Evolutionary conservation across 495 filamentous ascomycete species (phyloP).

Genomic region (Lepidopterella palustris): DNA sequence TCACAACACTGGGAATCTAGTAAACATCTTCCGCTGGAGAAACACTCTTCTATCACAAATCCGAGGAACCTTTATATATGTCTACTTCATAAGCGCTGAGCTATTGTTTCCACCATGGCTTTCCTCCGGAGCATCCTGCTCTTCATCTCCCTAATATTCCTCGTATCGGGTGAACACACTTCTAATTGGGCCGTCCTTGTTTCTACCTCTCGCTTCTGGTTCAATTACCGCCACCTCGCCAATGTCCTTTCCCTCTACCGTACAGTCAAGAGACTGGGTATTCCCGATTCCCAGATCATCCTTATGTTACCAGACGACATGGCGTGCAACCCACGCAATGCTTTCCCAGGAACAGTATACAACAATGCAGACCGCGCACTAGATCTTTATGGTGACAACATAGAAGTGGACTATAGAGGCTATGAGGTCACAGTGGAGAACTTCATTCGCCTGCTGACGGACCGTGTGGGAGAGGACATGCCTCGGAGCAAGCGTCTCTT

Average conservation of each 20-base stretch:
- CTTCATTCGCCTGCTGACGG: slow-evolving; percentile 92
- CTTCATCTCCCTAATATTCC: slow-evolving; percentile 41
- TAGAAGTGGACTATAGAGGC: slow-evolving; percentile 96
- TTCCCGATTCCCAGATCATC: slow-evolving; percentile 98
- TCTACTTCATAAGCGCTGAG: neutral
- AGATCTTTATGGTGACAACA: slow-evolving; percentile 96
- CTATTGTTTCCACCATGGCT: slow-evolving; percentile 1
- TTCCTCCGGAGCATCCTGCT: slow-evolving; percentile 37
- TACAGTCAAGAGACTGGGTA: slow-evolving; percentile 95
- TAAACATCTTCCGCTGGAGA: neutral
- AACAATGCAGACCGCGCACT: slow-evolving; percentile 94
- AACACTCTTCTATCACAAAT: neutral
- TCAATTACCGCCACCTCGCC: slow-evolving; percentile 97
- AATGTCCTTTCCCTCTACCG: slow-evolving; percentile 97
- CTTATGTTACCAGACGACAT: slow-evolving; percentile 99
- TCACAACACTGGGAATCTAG: neutral
- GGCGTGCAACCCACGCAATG: slow-evolving; percentile 97
- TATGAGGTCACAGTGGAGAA: slow-evolving; percentile 99
- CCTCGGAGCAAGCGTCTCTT: slow-evolving; percentile 86
- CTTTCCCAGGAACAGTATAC: slow-evolving; percentile 95
- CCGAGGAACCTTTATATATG: neutral
- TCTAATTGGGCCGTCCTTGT: slow-evolving; percentile 99
- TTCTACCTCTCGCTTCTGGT: slow-evolving; percentile 98
- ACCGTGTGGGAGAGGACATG: slow-evolving; percentile 86
- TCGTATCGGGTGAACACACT: slow-evolving; percentile 69